A percentile compares a stretch with the other conserved stretches of the same genome.
phyloP scores from a whole-genome alignment of 73 alveolate genomes.

The Paramecium caudatum region DNA sequence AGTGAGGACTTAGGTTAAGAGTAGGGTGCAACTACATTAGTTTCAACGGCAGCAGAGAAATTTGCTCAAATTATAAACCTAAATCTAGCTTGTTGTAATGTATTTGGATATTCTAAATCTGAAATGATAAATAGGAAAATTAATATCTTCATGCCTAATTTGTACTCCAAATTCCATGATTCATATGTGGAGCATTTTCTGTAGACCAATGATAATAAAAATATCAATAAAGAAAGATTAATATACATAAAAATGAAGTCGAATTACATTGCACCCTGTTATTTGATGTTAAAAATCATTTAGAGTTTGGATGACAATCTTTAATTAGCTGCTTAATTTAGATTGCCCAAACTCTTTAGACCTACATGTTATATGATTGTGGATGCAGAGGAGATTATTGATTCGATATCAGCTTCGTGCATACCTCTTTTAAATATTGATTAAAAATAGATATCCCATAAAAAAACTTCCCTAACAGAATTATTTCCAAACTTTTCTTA shows the following conservation, averaged over 20 bases:
- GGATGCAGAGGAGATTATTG: constrained; percentile 17
- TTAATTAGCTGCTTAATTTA: constrained; percentile 53
- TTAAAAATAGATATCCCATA: constrained; percentile 1
- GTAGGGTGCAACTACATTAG: constrained; percentile 52
- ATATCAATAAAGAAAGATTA: constrained; percentile 36
- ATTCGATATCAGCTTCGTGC: constrained; percentile 62
- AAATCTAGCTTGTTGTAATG: constrained; percentile 62
- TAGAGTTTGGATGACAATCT: constrained; percentile 13
- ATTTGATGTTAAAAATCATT: constrained; percentile 19
- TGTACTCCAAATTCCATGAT: constrained; percentile 26
- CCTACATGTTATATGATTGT: not conserved
- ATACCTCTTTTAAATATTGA: constrained; percentile 25
- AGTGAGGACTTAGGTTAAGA: constrained; percentile 18
- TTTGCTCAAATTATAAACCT: constrained; percentile 61
- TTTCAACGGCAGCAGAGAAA: constrained; percentile 64
- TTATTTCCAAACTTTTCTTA: constrained; percentile 4
- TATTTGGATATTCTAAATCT: constrained; percentile 68
- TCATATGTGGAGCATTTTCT: constrained; percentile 39
- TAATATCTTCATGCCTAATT: constrained; percentile 49
- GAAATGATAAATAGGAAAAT: constrained; percentile 67
- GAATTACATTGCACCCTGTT: constrained; percentile 35
- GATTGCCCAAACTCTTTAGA: not conserved
- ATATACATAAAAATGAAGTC: constrained; percentile 32
- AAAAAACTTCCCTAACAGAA: not conserved
- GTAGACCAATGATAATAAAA: constrained; percentile 26